Percentiles rank a stretch among this genome's conserved stretches.
phyloP scores from a whole-genome alignment of 805 yeast species.

The Candida morakotiae region DNA sequence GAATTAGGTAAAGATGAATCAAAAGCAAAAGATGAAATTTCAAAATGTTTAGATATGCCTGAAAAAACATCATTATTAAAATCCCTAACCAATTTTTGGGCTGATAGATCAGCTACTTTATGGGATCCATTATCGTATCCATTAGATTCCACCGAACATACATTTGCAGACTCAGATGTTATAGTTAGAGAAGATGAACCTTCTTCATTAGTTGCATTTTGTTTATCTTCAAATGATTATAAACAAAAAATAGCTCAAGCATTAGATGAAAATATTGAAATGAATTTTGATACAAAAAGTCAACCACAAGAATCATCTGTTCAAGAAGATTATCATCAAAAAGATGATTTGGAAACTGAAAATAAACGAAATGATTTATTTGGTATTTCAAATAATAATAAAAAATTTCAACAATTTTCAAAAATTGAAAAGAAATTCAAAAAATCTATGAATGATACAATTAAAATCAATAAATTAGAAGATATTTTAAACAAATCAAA shows the following conservation, averaged over 20 bases:
- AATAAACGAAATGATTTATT: conserved; percentile 3
- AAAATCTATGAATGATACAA: conserved; percentile 19
- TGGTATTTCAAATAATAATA: conserved; percentile 15
- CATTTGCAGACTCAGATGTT: conserved; percentile 90
- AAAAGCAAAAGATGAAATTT: conserved; percentile 2
- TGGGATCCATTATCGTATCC: conserved; percentile 95
- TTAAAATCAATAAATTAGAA: conserved; percentile 46
- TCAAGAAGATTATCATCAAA: conserved; percentile 10
- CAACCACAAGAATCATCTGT: background rate
- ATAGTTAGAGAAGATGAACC: conserved; percentile 96
- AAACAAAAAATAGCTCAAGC: conserved; percentile 50
- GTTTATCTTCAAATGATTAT: conserved; percentile 83
- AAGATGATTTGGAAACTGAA: conserved; percentile 10
- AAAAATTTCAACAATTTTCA: conserved; percentile 32
- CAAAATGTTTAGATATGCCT: conserved; percentile 33
- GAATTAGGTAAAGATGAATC: conserved; percentile 2
- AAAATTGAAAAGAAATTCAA: conserved; percentile 41
- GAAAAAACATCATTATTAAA: conserved; percentile 79
- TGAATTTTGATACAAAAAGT: background rate
- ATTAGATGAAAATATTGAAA: conserved; percentile 5
- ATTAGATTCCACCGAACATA: conserved; percentile 73
- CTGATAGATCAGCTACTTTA: conserved; percentile 89
- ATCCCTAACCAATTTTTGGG: conserved; percentile 90
- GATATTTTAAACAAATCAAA: conserved; percentile 71
- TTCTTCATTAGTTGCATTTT: conserved; percentile 88